phyloP scores from a whole-genome alignment of 2,329 filamentous ascomycete species.

The Aureobasidium sp. region DNA sequence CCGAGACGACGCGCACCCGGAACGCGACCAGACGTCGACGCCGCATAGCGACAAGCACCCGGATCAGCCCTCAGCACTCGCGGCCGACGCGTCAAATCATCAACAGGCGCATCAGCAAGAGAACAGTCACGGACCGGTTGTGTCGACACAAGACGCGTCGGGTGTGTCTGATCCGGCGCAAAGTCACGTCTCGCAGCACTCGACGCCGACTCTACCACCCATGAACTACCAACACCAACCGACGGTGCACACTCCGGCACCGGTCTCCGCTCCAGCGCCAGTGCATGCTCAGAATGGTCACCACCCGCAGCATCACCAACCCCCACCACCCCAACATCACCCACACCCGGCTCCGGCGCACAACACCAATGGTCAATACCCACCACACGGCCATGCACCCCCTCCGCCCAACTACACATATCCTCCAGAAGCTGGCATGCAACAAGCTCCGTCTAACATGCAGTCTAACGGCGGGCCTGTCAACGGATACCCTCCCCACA shows the following conservation, averaged over 20 bases:
- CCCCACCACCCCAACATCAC: neutral
- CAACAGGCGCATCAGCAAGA: neutral
- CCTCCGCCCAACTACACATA: constrained; percentile 2
- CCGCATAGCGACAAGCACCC: neutral
- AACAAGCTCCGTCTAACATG: neutral
- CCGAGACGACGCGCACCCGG: neutral
- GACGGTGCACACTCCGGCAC: neutral
- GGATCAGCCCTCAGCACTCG: neutral
- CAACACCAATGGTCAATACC: constrained; percentile 3
- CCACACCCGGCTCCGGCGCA: neutral
- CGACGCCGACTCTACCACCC: neutral
- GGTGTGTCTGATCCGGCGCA: constrained; percentile 2
- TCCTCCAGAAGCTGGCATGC: constrained; percentile 1
- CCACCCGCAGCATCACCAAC: constrained; percentile 20
- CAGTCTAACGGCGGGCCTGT: constrained; percentile 14
- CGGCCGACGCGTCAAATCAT: neutral
- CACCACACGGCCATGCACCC: neutral
- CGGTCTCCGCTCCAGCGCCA: neutral
- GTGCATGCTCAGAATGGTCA: neutral
- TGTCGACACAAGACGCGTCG: neutral
- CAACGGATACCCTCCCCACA: constrained; percentile 21
- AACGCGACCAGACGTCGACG: neutral
- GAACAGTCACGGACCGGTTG: neutral
- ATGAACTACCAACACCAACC: constrained; percentile 7
- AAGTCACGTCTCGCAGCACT: neutral